These are phyloP conservation scores for Populus tomentosa DNA, from an alignment of 441 rosid genomes.

Conservation along the genomic window DNA sequence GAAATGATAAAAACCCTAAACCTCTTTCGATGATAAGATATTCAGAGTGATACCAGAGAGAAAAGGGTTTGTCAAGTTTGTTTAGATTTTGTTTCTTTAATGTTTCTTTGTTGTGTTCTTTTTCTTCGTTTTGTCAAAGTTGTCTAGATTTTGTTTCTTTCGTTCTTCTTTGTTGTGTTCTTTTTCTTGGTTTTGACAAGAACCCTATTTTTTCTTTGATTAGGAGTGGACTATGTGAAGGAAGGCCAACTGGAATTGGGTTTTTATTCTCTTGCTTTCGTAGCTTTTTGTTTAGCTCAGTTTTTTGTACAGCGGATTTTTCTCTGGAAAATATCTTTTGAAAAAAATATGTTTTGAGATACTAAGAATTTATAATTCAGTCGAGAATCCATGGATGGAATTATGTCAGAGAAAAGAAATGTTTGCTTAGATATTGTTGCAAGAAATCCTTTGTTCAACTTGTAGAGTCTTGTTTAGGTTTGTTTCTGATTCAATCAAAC, in stretches of 20 bases:
- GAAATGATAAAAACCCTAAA: not conserved
- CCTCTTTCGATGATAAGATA: not conserved
- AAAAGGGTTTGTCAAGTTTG: not conserved
- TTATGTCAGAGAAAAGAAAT: not conserved
- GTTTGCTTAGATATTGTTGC: not conserved
- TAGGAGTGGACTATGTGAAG: not conserved
- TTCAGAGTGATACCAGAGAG: not conserved
- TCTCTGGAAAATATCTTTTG: not conserved
- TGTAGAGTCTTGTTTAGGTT: not conserved
- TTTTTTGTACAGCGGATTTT: not conserved
- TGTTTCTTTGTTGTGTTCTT: too few species aligned
- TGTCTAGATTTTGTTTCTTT: not conserved
- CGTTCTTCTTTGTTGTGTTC: not conserved
- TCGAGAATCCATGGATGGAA: not conserved
- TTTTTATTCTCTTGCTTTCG: not conserved
- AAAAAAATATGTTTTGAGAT: not conserved
- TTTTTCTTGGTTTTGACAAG: not conserved
- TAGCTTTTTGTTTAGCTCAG: not conserved
- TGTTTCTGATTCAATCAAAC: not conserved
- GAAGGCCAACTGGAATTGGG: not conserved
- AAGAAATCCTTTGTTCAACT: not conserved
- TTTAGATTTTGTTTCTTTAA: not conserved
- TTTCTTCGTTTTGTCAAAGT: too few species aligned
- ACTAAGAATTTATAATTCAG: not conserved
- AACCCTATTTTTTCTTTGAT: slow-evolving; percentile 11